Percentiles rank a stretch among this genome's conserved stretches.
These are phyloP conservation scores for Debaryomycetaceae sp. DNA, from an alignment of 1,139 yeast species.

Conservation along the genomic window DNA sequence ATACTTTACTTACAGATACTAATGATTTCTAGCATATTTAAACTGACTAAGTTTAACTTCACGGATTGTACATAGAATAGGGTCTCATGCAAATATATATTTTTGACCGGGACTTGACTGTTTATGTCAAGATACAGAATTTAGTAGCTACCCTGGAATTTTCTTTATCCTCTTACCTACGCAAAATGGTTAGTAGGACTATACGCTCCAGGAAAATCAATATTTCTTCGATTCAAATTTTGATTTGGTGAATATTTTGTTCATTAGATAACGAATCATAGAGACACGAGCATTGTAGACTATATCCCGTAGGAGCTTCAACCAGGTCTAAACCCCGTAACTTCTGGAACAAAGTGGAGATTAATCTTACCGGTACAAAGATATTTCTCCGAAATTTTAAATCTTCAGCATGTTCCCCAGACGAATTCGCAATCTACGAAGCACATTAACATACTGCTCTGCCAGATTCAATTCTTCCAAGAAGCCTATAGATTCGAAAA, in stretches of 20 bases:
- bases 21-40: not conserved
- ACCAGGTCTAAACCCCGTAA: too few relatives aligned
- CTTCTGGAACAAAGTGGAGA: not conserved
- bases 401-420: not conserved
- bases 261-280: not conserved
- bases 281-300: not conserved
- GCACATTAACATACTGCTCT: not conserved
- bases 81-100: not conserved
- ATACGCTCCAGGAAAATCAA: conserved; percentile 18
- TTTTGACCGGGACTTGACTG: not conserved
- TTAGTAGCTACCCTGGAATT: conserved; percentile 11
- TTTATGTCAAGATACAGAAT: not conserved
- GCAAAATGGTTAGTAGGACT: conserved; percentile 14
- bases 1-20: not conserved
- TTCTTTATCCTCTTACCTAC: conserved; percentile 14
- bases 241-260: not conserved
- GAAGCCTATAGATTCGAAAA: not conserved
- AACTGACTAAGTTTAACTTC: not conserved
- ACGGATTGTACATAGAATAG: not conserved
- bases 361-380: not conserved
- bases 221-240: not conserved
- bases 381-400: not conserved
- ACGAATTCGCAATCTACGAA: not conserved
- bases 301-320: too few relatives aligned
- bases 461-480: not conserved